A percentile compares a stretch with the other conserved stretches of the same genome.
phyloP scores from a whole-genome alignment of 2,329 filamentous ascomycete genomes.

The Trichoderma oligosporum region DNA sequence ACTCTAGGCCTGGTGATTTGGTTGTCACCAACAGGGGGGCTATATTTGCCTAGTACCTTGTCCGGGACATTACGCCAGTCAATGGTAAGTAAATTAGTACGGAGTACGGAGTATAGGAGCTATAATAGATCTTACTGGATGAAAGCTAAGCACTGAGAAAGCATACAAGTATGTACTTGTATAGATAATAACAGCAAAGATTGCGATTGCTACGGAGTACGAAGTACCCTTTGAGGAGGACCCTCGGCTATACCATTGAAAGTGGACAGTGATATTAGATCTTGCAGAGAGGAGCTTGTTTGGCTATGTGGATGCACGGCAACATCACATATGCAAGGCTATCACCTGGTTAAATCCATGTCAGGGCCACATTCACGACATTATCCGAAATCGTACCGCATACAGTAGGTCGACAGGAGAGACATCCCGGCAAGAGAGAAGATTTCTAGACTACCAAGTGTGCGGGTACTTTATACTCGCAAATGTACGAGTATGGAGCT shows the following conservation, averaged over 20 bases:
- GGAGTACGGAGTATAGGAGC: no score
- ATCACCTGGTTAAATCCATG: conserved; percentile 9
- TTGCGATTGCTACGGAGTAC: neutral
- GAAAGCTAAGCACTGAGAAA: neutral
- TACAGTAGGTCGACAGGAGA: neutral
- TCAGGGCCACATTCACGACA: conserved; percentile 15
- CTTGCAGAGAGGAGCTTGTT: neutral
- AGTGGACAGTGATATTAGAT: conserved; percentile 7
- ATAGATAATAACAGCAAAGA: neutral
- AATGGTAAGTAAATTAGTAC: no score
- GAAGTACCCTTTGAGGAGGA: neutral
- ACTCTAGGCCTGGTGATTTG: neutral
- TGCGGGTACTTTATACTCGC: neutral
- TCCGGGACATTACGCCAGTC: neutral
- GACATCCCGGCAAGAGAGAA: conserved; percentile 8
- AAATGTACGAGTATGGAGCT: neutral
- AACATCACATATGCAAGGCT: conserved; percentile 19
- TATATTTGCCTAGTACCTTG: neutral
- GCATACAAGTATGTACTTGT: no score
- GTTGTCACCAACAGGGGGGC: neutral
- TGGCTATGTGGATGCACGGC: conserved; percentile 7
- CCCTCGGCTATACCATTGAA: neutral
- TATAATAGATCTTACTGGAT: no score
- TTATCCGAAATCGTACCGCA: conserved; percentile 16
- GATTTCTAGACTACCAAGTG: neutral